Base-by-base conservation (phyloP, 495 filamentous ascomycete species). In the Penicillium ochrochloron region DNA sequence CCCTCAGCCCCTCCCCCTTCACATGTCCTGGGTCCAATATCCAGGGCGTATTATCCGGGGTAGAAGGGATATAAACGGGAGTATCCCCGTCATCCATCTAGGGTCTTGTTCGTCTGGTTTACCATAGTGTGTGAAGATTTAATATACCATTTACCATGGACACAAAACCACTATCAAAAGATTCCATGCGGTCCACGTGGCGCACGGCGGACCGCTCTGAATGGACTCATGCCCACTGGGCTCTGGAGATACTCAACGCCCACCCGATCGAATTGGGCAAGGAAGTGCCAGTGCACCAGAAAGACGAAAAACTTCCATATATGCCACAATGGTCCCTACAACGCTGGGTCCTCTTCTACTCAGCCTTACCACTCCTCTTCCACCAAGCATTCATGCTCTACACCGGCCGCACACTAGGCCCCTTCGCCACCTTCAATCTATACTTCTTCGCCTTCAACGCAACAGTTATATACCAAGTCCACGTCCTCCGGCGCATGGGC, bases 181-280 rank as follows among this genome's bases (percentile, higher is more conserved):
- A 80, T 68, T 80, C 78, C 2, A 79, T 80, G 74, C 76, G 72
- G 61, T 80, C 78, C 23, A 80, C 78, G 29, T 80, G 78, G 78
- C 76, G 73, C 10, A 68, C 66, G 5, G 70, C 63, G n/a, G 65
- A 66, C 52, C 74, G 74, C 57, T 63, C 66, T 31, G 59, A 73
- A 57, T 80, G 78, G 78, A 76, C 42, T n/a, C 61, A 73, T 31
- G 56, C 69, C 57, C 78, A 80, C 66, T 74, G 71, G 66, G 57
- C 72, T 23, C 60, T 80, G 4, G 74, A 80, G 23, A 19, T 70
- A 19, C 66, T 79, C 4, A 76, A 79, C 48, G 75, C 68, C 62
- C 71, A 80, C 54, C 78, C 71, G 11, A 67, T 70, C 52, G 71
- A 66, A 14, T 63, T 76, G 11, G 57, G 76, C 56, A 68, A 76